Base-by-base conservation (phyloP, 805 yeast species). In the Yarrowia phangngaensis region DNA sequence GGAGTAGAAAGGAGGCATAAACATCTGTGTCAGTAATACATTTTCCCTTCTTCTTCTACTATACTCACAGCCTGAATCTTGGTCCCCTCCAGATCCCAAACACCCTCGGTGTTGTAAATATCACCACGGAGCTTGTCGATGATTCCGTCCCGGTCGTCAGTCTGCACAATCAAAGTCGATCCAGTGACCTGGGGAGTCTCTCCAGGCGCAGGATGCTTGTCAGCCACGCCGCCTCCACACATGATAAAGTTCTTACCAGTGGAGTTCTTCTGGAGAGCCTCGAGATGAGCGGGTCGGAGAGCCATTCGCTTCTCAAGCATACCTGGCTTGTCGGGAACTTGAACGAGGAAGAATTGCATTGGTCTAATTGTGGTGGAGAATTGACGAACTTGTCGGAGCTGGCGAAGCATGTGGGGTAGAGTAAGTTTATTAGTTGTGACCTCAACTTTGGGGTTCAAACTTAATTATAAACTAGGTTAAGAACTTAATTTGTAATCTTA, bases 41-140 rank as follows among this genome's bases (percentile, higher is more conserved):
- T 19, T 20, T 14, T 12, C 11, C 20, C 28, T 14, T 19, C 13
- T 16, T 13, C n/a, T 8, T 6, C 15, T 31, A 15, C 7, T 8
- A 20, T 32, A 47, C 53, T 26, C 54, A 62, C 66, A 33, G 87
- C 87, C 58, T 75, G 72, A 29, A 82, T 75, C 54, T 79, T 59
- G 14, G 75, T 80, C 49, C 70, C 73, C 28, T 76, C 76, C 53
- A 83, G 60, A 61, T 85, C 94, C 95, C 94, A 85, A 52, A 85
- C 73, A 2, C 87, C 89, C 26, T 71, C 70, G 56, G 70, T 71
- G 56, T 75, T 74, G 63, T 79, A 85, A 26, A 78, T 62, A 60
- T 85, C 95, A 40, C 67, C 58, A 58, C 79, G 75, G 62, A 85
- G 71, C 50, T 82, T 67, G 31, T 79, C 84, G 34, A 81, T 54